Conservation (phyloP, 2,329 filamentous ascomycete genomes). For the Herpotrichia juniperi region DNA sequence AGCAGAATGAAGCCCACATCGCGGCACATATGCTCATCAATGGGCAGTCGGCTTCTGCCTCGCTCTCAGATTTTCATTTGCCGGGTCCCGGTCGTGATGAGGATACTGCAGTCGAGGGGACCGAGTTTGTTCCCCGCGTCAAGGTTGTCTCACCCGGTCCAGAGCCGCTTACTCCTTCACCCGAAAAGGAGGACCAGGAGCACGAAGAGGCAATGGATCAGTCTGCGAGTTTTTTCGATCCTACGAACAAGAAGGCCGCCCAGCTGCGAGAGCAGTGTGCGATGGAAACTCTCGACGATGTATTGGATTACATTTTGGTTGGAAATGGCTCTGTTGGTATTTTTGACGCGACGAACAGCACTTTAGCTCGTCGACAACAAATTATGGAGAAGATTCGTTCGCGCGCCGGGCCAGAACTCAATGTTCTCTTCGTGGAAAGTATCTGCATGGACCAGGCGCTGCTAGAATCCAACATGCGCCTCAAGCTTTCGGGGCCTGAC, state of each 20-base stretch:
- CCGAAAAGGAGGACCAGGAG: slow-evolving; percentile 26
- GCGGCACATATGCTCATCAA: slow-evolving; percentile 65
- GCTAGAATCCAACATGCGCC: slow-evolving; percentile 93
- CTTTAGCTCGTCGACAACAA: slow-evolving; percentile 79
- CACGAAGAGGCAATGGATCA: slow-evolving; percentile 73
- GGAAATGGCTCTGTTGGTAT: slow-evolving; percentile 90
- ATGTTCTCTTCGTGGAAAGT: slow-evolving; percentile 94
- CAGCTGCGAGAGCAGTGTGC: slow-evolving; percentile 90
- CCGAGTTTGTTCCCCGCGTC: slow-evolving; percentile 26
- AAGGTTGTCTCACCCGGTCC: slow-evolving; percentile 44
- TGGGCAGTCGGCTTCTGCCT: slow-evolving; percentile 54
- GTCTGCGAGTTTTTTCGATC: slow-evolving; percentile 92
- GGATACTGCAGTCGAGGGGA: slow-evolving; percentile 30
- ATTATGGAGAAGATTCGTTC: slow-evolving; percentile 83
- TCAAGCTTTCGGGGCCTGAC: slow-evolving; percentile 94
- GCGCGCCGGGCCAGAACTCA: slow-evolving; percentile 81
- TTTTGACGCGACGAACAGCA: slow-evolving; percentile 97
- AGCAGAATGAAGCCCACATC: slow-evolving; percentile 42
- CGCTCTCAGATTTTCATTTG: slow-evolving; percentile 40
- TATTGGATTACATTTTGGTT: slow-evolving; percentile 85
- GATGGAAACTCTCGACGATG: slow-evolving; percentile 87
- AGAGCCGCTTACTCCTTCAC: slow-evolving; percentile 22
- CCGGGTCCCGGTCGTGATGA: slow-evolving; percentile 32
- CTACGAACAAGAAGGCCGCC: slow-evolving; percentile 80
- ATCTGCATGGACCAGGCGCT: slow-evolving; percentile 85